Conservation (phyloP, 2,329 filamentous ascomycete species). For the Botryosphaeria dothidea region DNA sequence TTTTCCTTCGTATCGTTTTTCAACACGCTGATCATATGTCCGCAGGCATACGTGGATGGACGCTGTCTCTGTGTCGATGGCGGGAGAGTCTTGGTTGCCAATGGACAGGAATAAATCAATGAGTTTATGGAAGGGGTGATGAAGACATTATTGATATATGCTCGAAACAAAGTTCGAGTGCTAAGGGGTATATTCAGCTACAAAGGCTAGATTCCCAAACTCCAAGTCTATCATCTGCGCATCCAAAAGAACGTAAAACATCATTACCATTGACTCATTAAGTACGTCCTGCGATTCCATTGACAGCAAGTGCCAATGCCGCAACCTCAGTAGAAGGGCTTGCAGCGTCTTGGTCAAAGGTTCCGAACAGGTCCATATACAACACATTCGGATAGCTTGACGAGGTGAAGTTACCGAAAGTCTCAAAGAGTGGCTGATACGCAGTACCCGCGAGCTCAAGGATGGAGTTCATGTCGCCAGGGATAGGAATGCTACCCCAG, state of each 20-base stretch:
- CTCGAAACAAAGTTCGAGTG: not conserved
- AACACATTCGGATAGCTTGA: slow-evolving; percentile 38
- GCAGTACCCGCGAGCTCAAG: slow-evolving; percentile 34
- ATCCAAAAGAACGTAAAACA: not conserved
- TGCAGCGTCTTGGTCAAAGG: slow-evolving; percentile 29
- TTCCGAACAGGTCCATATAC: slow-evolving; percentile 35
- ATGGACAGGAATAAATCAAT: slow-evolving; percentile 27
- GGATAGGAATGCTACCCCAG: slow-evolving; percentile 28
- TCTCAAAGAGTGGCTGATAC: slow-evolving; percentile 34
- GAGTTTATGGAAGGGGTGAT: not conserved
- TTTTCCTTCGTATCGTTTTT: not conserved
- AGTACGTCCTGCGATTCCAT: slow-evolving; percentile 19
- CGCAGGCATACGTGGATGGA: slow-evolving; percentile 44
- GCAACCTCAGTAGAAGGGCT: slow-evolving; percentile 31
- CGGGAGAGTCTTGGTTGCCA: slow-evolving; percentile 42
- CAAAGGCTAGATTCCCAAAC: not conserved
- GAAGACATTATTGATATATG: not conserved
- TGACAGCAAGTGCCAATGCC: slow-evolving; percentile 38
- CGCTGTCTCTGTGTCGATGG: slow-evolving; percentile 44
- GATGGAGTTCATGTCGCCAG: slow-evolving; percentile 31
- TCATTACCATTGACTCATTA: slow-evolving; percentile 2
- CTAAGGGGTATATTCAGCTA: slow-evolving; percentile 1
- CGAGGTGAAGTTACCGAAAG: slow-evolving; percentile 37
- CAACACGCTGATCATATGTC: slow-evolving; percentile 37
- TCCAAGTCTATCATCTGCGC: not conserved